These are phyloP conservation scores for Pyrenophora teres DNA, from an alignment of 2,329 filamentous ascomycete species.

Conservation along the genomic window DNA sequence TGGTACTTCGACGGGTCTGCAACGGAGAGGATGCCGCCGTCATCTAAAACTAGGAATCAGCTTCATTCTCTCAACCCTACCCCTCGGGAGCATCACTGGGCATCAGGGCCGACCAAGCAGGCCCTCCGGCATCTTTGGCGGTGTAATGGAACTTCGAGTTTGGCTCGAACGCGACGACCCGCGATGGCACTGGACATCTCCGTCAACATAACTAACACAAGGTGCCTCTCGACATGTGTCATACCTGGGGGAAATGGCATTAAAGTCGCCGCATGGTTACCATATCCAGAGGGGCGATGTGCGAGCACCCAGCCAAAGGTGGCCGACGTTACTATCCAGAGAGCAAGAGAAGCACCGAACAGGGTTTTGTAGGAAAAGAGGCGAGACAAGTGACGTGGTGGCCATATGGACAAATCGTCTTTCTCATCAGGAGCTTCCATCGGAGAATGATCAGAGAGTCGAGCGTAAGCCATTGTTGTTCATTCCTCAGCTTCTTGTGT, in stretches of 20 bases:
- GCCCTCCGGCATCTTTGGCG: background rate
- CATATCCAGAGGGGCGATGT: background rate
- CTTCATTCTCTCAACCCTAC: background rate
- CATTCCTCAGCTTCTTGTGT: background rate
- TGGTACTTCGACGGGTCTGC: constrained; percentile 3
- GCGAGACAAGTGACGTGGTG: background rate
- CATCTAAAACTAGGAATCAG: constrained; percentile 1
- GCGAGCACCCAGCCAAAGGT: constrained; percentile 2
- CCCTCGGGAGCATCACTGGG: constrained; percentile 1
- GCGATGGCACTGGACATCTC: constrained; percentile 2
- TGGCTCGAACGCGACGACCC: background rate
- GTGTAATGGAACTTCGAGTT: constrained; percentile 9
- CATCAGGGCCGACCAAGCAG: constrained; percentile 6
- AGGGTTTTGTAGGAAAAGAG: background rate
- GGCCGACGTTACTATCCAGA: constrained; percentile 1
- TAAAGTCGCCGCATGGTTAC: background rate
- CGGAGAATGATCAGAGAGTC: background rate
- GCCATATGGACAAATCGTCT: background rate
- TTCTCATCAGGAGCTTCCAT: background rate
- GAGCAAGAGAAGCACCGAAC: background rate
- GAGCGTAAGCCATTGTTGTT: constrained; percentile 3
- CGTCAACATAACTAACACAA: background rate
- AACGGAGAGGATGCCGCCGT: constrained; percentile 6
- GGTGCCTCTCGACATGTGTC: background rate
- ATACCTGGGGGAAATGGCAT: constrained; percentile 7